phyloP scores from a whole-genome alignment of 108 stramenopile species.

The Nitzschia sp. region DNA sequence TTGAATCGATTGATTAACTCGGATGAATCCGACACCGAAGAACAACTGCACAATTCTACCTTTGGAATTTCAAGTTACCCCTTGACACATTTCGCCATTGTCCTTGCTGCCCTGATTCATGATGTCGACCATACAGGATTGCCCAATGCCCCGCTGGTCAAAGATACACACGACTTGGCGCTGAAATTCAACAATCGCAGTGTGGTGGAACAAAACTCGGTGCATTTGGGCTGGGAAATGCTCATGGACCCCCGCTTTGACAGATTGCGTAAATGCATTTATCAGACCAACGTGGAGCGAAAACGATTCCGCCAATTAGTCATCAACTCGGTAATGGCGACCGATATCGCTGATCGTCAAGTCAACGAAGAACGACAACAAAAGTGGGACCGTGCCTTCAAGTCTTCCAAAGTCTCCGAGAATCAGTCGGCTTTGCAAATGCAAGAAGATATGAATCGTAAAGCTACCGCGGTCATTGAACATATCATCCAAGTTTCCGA shows the following conservation, averaged over 20 bases:
- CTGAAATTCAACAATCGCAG: constrained; percentile 26
- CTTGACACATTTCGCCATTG: constrained; percentile 44
- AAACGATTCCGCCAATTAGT: too few relatives aligned
- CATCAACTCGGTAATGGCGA: constrained; percentile 41
- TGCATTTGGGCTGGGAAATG: constrained; percentile 35
- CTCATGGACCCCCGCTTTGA: constrained; percentile 41
- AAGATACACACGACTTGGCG: constrained; percentile 28
- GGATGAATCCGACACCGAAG: constrained; percentile 30
- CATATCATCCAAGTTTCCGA: constrained; percentile 52
- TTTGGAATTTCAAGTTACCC: constrained; percentile 39
- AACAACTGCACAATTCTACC: constrained; percentile 18
- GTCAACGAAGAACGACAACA: constrained; percentile 17
- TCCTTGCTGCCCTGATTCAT: constrained; percentile 51
- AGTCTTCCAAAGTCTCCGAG: not conserved
- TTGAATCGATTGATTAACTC: constrained; percentile 32
- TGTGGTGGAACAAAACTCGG: constrained; percentile 46
- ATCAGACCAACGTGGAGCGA: constrained; percentile 24
- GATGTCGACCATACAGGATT: too few relatives aligned
- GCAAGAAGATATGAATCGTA: constrained; percentile 26
- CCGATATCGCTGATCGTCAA: constrained; percentile 41
- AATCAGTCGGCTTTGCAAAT: not conserved
- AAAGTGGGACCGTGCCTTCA: constrained; percentile 45
- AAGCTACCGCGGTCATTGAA: constrained; percentile 44
- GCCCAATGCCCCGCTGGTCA: constrained; percentile 47
- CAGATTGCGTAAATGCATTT: constrained; percentile 28